Evolutionary conservation across 2,329 filamentous ascomycete species (phyloP), one percentile per base, ranked within the genome.

Genomic region (Lizonia empirigonia): DNA sequence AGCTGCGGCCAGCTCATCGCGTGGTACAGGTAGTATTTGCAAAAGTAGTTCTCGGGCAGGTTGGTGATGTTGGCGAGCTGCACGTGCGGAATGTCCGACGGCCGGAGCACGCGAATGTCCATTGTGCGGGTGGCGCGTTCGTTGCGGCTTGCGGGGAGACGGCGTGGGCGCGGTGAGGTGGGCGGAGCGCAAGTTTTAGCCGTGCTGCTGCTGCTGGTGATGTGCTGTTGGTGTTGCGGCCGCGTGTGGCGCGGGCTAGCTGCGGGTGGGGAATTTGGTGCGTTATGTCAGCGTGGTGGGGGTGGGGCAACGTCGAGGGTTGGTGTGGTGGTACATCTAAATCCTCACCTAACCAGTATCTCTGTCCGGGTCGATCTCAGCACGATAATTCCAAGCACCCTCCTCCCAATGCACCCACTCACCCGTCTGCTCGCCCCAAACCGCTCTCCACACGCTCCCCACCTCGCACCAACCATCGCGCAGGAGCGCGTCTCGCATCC

Each of bases 21-120:
- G 77, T 99, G 94, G 84, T 99, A 99, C 70, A 99, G 86, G 80
- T 99, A 99, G 83, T 99, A 99, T 83, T 99, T 99, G 78, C 96
- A 90, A 76, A 97, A 97, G 84, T 99, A 99, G 82, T 99, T 99
- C 77, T 99, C 94, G 60, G 94, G 94, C 45, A 99, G 84, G 80
- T 99, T 99, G 74, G 95, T 96, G 73, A 99, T 92, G 81, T 99
- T 97, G 72, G 93, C 93, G 76, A 95, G 91, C 79, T 99, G 94
- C 72, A 99, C 91, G 71, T 94, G 87, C 62, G 90, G 90, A 61
- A 95, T 89, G 77, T 95, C 90, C 58, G 85, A 88, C 59, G 90
- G 81, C 62, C 85, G 87, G 63, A 99, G 86, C 59, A 94, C 80
- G 60, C 93, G 88, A 77, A 99, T 96, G 78, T 95, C 90, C 90